Conservation (phyloP, 176 grass and related monocot species). For the Hordeum vulgare region DNA sequence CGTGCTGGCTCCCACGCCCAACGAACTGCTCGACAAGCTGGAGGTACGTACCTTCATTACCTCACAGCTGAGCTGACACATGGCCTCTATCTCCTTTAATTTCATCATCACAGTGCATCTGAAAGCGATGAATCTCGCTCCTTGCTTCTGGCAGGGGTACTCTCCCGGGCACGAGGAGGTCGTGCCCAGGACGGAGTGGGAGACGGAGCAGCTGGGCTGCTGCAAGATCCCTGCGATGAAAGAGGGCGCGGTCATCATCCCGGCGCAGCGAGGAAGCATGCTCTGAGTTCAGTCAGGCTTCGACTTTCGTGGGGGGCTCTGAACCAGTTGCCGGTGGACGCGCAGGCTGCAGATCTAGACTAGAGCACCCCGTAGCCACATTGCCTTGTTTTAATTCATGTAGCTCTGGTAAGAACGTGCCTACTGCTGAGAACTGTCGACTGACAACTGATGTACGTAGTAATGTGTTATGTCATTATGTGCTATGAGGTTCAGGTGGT, state of each 20-base stretch:
- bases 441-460: not conserved
- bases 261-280: conserved; percentile 30
- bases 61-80: too few relatives aligned
- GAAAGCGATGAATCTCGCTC: not conserved
- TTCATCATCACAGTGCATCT: not conserved
- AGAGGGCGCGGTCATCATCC: conserved; percentile 13
- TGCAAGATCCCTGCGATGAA: conserved; percentile 32
- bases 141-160: conserved; percentile 33
- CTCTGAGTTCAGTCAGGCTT: not conserved
- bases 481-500: not conserved
- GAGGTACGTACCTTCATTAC: conserved; percentile 30
- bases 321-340: not conserved
- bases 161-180: conserved; percentile 35
- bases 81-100: not conserved
- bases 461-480: not conserved
- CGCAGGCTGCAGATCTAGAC: not conserved
- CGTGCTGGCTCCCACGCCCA: conserved; percentile 47
- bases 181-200: conserved; percentile 34
- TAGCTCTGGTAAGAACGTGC: conserved; percentile 1
- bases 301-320: not conserved
- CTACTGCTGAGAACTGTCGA: not conserved
- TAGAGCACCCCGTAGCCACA: not conserved
- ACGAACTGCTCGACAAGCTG: conserved; percentile 56
- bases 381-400: not conserved
- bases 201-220: conserved; percentile 30